These are phyloP conservation scores for Globisporangium nagaii DNA, from an alignment of 352 stramenopile genomes.

Conservation along the genomic window DNA sequence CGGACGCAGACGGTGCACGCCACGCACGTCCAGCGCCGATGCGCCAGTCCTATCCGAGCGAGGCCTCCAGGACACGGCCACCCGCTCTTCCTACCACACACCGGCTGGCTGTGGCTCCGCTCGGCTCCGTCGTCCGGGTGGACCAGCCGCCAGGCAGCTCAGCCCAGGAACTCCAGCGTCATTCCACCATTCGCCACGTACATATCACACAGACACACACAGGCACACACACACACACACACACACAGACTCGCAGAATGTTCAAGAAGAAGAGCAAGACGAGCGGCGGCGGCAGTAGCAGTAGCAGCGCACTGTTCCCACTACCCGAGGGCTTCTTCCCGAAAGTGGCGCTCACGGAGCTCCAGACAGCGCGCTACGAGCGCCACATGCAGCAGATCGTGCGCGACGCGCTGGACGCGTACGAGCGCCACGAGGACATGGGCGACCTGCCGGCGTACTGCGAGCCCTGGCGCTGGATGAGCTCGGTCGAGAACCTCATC, in stretches of 20 bases:
- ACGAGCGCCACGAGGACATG: conserved; percentile 39
- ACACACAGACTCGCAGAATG: conserved; percentile 1
- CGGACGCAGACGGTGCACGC: not conserved
- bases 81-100: no score
- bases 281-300: not conserved
- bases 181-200: not conserved
- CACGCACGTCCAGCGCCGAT: not conserved
- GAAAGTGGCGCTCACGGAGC: conserved; percentile 21
- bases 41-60: no score
- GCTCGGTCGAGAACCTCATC: conserved; percentile 23
- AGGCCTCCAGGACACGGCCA: no score
- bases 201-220: not conserved
- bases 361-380: conserved; percentile 27
- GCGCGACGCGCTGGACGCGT: conserved; percentile 35
- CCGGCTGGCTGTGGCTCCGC: no score
- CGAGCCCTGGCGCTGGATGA: conserved; percentile 13
- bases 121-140: not conserved
- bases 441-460: conserved; percentile 14
- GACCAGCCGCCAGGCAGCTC: no score
- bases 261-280: not conserved
- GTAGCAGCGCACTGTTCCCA: conserved; percentile 12
- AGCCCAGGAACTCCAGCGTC: not conserved
- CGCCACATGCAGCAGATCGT: conserved; percentile 27
- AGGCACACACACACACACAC: no score
- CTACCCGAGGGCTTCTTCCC: conserved; percentile 41